phyloP scores from a whole-genome alignment of 2,329 filamentous ascomycete species.

The Fusarium domesticum region DNA sequence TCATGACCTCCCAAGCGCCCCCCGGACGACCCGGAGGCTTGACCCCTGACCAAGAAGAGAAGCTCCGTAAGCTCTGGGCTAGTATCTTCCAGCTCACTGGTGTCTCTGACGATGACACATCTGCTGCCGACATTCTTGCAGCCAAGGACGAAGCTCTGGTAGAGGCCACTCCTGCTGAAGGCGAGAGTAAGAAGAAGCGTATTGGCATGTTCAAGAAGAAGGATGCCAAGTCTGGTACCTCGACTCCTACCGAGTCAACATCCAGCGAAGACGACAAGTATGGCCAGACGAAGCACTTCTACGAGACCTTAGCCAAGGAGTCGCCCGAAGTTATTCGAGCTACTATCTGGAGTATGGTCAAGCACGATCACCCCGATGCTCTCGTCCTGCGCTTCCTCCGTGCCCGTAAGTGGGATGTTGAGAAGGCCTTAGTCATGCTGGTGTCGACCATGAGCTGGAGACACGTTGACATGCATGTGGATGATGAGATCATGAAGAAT shows the following conservation, averaged over 20 bases:
- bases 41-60: slow-evolving; percentile 84
- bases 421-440: slow-evolving; percentile 90
- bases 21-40: slow-evolving; percentile 81
- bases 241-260: slow-evolving; percentile 40
- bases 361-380: slow-evolving; percentile 90
- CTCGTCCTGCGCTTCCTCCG: slow-evolving; percentile 78
- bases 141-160: slow-evolving; percentile 15
- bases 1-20: slow-evolving; percentile 45
- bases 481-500: slow-evolving; percentile 77
- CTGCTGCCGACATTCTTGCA: slow-evolving; percentile 21
- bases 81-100: slow-evolving; percentile 74
- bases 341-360: slow-evolving; percentile 91
- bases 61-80: slow-evolving; percentile 83
- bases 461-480: slow-evolving; percentile 76
- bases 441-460: slow-evolving; percentile 94
- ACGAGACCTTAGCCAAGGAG: slow-evolving; percentile 73
- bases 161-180: slow-evolving; percentile 26
- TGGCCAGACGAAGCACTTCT: slow-evolving; percentile 82
- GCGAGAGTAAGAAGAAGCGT: slow-evolving; percentile 69
- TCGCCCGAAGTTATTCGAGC: slow-evolving; percentile 74
- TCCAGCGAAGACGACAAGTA: slow-evolving; percentile 78
- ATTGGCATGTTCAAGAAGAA: slow-evolving; percentile 66
- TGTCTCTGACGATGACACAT: slow-evolving; percentile 39
- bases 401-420: slow-evolving; percentile 93
- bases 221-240: slow-evolving; percentile 40